These are phyloP conservation scores for Nephelium lappaceum DNA, from an alignment of 345 rosid genomes.

Conservation along the genomic window DNA sequence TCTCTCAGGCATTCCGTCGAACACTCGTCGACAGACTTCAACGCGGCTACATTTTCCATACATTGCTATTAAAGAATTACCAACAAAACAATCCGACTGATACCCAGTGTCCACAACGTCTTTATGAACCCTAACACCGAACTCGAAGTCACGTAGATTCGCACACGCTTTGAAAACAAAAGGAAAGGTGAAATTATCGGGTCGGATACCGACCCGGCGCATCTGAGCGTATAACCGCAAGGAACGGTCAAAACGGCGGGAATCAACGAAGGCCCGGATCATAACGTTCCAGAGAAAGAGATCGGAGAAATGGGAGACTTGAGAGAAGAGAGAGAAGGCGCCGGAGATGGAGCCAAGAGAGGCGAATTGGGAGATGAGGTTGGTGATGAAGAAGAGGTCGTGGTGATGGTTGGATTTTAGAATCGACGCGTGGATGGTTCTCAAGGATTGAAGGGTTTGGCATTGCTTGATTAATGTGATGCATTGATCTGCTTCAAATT, in stretches of 20 bases:
- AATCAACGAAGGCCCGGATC: slow-evolving; percentile 39
- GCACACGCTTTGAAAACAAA: slow-evolving; percentile 49
- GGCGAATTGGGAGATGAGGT: slow-evolving; percentile 35
- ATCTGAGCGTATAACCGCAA: slow-evolving; percentile 35
- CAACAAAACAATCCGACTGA: slow-evolving; percentile 29
- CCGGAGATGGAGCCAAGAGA: slow-evolving; percentile 37
- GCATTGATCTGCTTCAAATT: slow-evolving; percentile 12
- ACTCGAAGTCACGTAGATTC: slow-evolving; percentile 16
- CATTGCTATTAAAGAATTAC: slow-evolving; percentile 48
- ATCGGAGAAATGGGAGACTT: slow-evolving; percentile 27
- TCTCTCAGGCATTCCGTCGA: slow-evolving; percentile 39
- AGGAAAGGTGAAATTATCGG: slow-evolving; percentile 43
- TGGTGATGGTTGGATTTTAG: slow-evolving; percentile 27
- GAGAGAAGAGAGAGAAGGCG: slow-evolving; percentile 42
- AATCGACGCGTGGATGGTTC: slow-evolving; percentile 36
- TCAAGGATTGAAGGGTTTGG: slow-evolving; percentile 29
- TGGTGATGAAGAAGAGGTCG: slow-evolving; percentile 39
- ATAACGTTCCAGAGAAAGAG: slow-evolving; percentile 47
- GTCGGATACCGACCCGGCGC: slow-evolving; percentile 29
- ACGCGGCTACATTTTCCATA: slow-evolving; percentile 37
- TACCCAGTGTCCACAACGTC: slow-evolving; percentile 33
- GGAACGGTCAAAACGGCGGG: slow-evolving; percentile 23
- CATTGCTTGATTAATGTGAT: slow-evolving; percentile 39
- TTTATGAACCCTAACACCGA: slow-evolving; percentile 36
- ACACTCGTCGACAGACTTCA: slow-evolving; percentile 22